phyloP scores from a whole-genome alignment of 306 rosid genomes.

The Quercus alba region DNA sequence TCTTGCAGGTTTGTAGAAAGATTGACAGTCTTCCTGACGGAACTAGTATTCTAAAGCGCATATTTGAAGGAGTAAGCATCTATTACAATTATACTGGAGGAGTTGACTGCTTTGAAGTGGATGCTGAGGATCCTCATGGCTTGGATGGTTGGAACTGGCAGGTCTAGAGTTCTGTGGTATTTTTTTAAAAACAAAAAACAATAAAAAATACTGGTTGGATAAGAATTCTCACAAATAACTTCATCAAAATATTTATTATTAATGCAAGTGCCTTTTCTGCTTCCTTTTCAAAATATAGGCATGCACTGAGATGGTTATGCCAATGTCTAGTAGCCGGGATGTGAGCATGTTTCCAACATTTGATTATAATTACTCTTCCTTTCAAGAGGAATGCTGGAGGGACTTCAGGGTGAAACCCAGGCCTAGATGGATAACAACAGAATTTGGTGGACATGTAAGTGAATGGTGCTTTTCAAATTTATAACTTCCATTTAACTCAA shows the following conservation, averaged over 20 bases:
- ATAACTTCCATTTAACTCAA: slow-evolving; percentile 4
- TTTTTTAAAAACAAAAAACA: no score
- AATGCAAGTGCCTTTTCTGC: slow-evolving; percentile 5
- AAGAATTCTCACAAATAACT: slow-evolving; percentile 16
- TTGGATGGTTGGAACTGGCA: slow-evolving; percentile 83
- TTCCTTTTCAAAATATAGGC: slow-evolving; percentile 41
- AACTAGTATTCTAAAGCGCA: slow-evolving; percentile 52
- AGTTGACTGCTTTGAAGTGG: slow-evolving; percentile 62
- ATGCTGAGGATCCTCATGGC: slow-evolving; percentile 72
- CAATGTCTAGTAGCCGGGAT: slow-evolving; percentile 61
- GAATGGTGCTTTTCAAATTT: slow-evolving; percentile 13
- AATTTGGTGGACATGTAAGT: slow-evolving; percentile 83
- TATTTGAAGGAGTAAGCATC: slow-evolving; percentile 66
- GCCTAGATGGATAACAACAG: slow-evolving; percentile 67
- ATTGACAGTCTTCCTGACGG: slow-evolving; percentile 55
- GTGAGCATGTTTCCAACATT: slow-evolving; percentile 64
- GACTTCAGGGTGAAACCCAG: slow-evolving; percentile 54
- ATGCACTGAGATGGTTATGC: slow-evolving; percentile 94
- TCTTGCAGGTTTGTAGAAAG: slow-evolving; percentile 60
- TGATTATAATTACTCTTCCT: slow-evolving; percentile 51
- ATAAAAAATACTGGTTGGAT: not conserved
- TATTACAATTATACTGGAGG: slow-evolving; percentile 74
- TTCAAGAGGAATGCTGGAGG: slow-evolving; percentile 50
- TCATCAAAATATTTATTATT: not conserved
- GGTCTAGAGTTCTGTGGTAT: slow-evolving; percentile 39